Conservation (phyloP, 1,139 yeast genomes). For the Hyphopichia fennica region DNA sequence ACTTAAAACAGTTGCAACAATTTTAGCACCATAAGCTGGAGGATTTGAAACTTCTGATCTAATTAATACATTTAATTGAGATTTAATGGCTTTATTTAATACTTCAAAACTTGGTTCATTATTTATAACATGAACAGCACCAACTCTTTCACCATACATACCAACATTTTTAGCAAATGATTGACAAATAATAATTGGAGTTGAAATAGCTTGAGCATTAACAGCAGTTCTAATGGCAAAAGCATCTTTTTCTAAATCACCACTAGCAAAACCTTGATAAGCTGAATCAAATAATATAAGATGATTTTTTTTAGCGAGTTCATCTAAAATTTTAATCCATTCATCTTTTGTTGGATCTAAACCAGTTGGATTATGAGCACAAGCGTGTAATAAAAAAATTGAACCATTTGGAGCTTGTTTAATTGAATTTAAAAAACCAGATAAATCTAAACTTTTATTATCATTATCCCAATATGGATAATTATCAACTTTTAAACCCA, state of each 20-base stretch:
- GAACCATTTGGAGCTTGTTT: slow-evolving; percentile 74
- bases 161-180: slow-evolving; percentile 98
- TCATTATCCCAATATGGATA: slow-evolving; percentile 79
- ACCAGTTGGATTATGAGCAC: slow-evolving; percentile 55
- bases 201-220: slow-evolving; percentile 36
- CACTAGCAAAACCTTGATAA: slow-evolving; percentile 53
- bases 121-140: slow-evolving; percentile 78
- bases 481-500: slow-evolving; percentile 60
- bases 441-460: slow-evolving; percentile 62
- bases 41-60: slow-evolving; percentile 91
- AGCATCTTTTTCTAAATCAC: slow-evolving; percentile 80
- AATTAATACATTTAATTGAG: slow-evolving; percentile 77
- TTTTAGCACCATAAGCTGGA: slow-evolving; percentile 94
- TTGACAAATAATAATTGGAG: slow-evolving; percentile 77
- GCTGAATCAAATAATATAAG: slow-evolving; percentile 48
- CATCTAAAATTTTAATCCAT: slow-evolving; percentile 42
- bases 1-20: slow-evolving; percentile 75
- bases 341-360: slow-evolving; percentile 48
- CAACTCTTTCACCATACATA: slow-evolving; percentile 97
- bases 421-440: slow-evolving; percentile 69
- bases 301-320: slow-evolving; percentile 39
- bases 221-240: slow-evolving; percentile 85
- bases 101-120: slow-evolving; percentile 35
- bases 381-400: slow-evolving; percentile 57
- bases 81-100: slow-evolving; percentile 52